Conservation (phyloP, 2,329 filamentous ascomycete genomes). For the Truncatella angustata region DNA sequence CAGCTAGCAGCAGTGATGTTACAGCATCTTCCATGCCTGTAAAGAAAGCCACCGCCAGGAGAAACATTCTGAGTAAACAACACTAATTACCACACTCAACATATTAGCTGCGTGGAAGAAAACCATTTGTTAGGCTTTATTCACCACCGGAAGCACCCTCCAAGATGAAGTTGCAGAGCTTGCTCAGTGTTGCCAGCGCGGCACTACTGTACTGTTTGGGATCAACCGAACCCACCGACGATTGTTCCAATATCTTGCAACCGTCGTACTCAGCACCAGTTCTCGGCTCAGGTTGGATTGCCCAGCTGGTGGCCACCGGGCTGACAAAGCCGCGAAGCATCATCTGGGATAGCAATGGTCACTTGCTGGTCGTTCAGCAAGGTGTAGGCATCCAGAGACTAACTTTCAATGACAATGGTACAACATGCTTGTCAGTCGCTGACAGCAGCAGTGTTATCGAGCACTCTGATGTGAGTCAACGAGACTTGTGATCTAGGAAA, state of each 20-base stretch:
- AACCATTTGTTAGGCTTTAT: no score
- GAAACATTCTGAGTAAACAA: no score
- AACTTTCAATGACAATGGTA: slow-evolving; percentile 28
- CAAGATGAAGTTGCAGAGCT: slow-evolving; percentile 5
- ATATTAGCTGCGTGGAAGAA: no score
- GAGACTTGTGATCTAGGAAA: neutral
- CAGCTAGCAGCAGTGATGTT: no score
- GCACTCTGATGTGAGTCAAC: slow-evolving; percentile 7
- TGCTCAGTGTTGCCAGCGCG: neutral
- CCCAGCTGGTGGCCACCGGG: slow-evolving; percentile 9
- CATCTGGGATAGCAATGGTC: slow-evolving; percentile 32
- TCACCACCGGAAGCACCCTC: neutral
- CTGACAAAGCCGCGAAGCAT: slow-evolving; percentile 31
- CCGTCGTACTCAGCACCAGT: slow-evolving; percentile 13
- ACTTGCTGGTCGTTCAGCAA: slow-evolving; percentile 33
- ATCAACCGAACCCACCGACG: neutral
- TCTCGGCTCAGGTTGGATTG: slow-evolving; percentile 14
- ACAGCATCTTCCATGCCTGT: no score
- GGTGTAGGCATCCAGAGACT: slow-evolving; percentile 30
- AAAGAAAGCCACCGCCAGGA: no score
- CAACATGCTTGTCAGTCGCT: slow-evolving; percentile 24
- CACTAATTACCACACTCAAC: no score
- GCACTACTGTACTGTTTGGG: neutral
- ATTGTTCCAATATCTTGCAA: slow-evolving; percentile 6
- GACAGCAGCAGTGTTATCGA: slow-evolving; percentile 15